Percentiles rank a stretch among this genome's conserved stretches.
Conservation (phyloP, 2,329 filamentous ascomycete species). For the Arthrobotrys sphaeroides region DNA sequence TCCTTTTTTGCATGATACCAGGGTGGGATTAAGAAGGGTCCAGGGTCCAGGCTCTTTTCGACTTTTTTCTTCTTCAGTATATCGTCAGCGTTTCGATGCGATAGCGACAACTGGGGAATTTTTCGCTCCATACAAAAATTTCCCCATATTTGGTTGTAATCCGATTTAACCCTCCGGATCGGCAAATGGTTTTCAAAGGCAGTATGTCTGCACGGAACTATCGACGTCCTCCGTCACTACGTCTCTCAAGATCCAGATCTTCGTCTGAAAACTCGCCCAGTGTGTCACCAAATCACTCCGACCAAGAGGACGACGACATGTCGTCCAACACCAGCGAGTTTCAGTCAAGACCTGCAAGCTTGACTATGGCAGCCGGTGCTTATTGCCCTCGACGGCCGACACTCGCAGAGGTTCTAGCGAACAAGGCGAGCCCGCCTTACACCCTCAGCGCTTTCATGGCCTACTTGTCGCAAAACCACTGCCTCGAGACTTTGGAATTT, state of each 20-base stretch:
- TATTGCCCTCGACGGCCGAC: conserved; percentile 74
- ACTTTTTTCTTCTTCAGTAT: conserved; percentile 9
- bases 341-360: conserved; percentile 52
- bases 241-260: conserved; percentile 56
- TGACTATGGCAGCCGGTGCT: conserved; percentile 61
- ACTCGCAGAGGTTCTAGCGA: conserved; percentile 85
- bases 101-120: conserved; percentile 31
- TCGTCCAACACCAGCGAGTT: conserved; percentile 54
- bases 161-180: conserved; percentile 41
- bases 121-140: conserved; percentile 13
- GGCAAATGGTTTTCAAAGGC: conserved; percentile 54
- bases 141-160: conserved; percentile 26
- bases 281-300: conserved; percentile 55
- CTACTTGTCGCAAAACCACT: conserved; percentile 96
- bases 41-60: background rate
- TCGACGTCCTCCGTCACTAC: conserved; percentile 57
- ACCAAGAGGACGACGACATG: conserved; percentile 57
- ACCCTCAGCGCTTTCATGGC: conserved; percentile 94
- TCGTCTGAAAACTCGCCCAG: conserved; percentile 57
- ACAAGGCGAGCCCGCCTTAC: conserved; percentile 86
- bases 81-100: conserved; percentile 40
- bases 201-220: conserved; percentile 57
- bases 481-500: conserved; percentile 94
- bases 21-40: conserved; percentile 5
- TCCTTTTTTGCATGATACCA: conserved; percentile 3